Conservation (phyloP, 148 eudicot species). For the Selenicereus undatus region DNA sequence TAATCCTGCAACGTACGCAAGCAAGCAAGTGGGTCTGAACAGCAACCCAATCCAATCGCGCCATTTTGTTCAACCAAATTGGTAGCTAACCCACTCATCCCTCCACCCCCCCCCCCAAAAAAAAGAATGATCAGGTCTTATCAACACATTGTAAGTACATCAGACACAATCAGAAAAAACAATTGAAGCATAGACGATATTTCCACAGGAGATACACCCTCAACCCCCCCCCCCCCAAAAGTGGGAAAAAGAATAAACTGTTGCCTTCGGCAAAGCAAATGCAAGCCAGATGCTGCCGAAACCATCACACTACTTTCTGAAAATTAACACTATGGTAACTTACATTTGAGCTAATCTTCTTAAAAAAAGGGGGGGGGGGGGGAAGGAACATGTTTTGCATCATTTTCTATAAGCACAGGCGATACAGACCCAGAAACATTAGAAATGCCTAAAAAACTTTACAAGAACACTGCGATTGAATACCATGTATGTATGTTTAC, state of each 20-base stretch:
- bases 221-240: background rate
- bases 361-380: no score
- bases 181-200: no score
- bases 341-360: background rate
- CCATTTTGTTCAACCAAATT: background rate
- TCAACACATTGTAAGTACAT: no score
- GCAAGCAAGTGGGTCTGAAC: background rate
- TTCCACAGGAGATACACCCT: background rate
- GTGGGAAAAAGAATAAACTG: background rate
- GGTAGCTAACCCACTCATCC: no score
- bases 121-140: no score
- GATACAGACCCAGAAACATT: background rate
- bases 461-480: no score
- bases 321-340: background rate
- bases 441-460: background rate
- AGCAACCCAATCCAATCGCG: background rate
- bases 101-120: no score
- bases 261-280: background rate
- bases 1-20: background rate
- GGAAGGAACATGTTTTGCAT: no score
- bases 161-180: no score
- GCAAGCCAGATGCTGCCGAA: background rate
- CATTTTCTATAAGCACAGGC: background rate
- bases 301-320: background rate
- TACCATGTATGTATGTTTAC: background rate